Conservation (phyloP, 2,329 filamentous ascomycete species). For the Xylariaceae sp. region DNA sequence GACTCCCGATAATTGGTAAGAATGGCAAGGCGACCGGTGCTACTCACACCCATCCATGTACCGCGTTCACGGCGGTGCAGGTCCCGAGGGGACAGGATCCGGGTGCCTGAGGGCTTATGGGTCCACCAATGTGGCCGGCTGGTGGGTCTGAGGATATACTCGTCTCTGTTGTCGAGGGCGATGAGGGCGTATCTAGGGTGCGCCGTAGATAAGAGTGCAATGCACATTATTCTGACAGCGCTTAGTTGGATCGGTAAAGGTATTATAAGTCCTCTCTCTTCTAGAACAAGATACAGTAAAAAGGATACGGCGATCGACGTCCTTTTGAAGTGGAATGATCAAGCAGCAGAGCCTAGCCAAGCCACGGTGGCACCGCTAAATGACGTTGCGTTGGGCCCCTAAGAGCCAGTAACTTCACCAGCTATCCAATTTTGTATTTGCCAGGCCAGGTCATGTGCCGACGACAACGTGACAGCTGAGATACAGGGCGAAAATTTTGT, state of each 20-base stretch:
- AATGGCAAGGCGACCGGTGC: conserved; percentile 65
- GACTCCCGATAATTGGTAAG: conserved; percentile 72
- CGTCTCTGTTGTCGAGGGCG: conserved; percentile 79
- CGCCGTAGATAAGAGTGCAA: conserved; percentile 75
- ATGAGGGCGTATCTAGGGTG: conserved; percentile 79
- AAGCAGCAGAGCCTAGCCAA: conserved; percentile 4
- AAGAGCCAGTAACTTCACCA: conserved; percentile 24
- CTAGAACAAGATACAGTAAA: not conserved
- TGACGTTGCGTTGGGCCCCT: conserved; percentile 29
- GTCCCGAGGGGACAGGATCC: conserved; percentile 66
- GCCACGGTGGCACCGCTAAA: conserved; percentile 28
- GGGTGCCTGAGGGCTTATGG: conserved; percentile 49
- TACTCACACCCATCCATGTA: conserved; percentile 71
- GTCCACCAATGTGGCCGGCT: conserved; percentile 70
- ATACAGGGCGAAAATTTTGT: not conserved
- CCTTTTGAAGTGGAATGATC: not conserved
- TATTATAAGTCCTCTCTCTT: not conserved
- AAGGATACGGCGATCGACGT: not conserved
- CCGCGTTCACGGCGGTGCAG: conserved; percentile 67
- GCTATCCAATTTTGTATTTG: conserved; percentile 18
- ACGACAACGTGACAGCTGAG: conserved; percentile 20
- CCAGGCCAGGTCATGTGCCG: conserved; percentile 22
- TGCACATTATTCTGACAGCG: conserved; percentile 66
- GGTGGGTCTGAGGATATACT: conserved; percentile 70
- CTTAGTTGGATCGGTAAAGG: not conserved